Percentiles rank a stretch among this genome's conserved stretches.
Conservation (phyloP, 2,329 filamentous ascomycete genomes). For the Camptophora hylomeconis region DNA sequence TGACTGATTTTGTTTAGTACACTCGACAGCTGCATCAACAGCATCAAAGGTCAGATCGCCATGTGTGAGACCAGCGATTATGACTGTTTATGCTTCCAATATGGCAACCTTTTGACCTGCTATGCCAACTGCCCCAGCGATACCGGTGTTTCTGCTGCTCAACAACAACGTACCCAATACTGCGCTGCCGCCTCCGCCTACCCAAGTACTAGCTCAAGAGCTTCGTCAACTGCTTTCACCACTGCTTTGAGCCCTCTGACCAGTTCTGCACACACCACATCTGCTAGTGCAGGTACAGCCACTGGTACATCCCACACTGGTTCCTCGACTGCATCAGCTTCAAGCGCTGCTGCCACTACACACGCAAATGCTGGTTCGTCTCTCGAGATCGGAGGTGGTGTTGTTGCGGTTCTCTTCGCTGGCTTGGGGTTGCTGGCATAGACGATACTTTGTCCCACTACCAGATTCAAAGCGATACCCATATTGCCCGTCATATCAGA, state of each 20-base stretch:
- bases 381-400: slow-evolving; percentile 16
- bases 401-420: slow-evolving; percentile 18
- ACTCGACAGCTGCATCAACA: slow-evolving; percentile 34
- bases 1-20: slow-evolving; percentile 27
- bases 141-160: slow-evolving; percentile 21
- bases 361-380: slow-evolving; percentile 8
- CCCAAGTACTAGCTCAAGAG: slow-evolving; percentile 13
- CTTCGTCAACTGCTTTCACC: slow-evolving; percentile 9
- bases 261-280: no score
- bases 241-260: no score
- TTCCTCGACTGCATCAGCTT: slow-evolving; percentile 11
- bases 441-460: background rate
- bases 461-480: slow-evolving; percentile 1
- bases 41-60: slow-evolving; percentile 29
- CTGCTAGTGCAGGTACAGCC: slow-evolving; percentile 6
- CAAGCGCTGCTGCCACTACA: slow-evolving; percentile 15
- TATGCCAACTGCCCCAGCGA: slow-evolving; percentile 51
- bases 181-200: slow-evolving; percentile 32
- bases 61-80: slow-evolving; percentile 37
- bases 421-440: slow-evolving; percentile 6
- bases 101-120: slow-evolving; percentile 42
- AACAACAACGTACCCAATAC: slow-evolving; percentile 24
- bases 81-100: slow-evolving; percentile 45
- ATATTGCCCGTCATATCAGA: slow-evolving; percentile 1
- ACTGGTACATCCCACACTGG: slow-evolving; percentile 5